Percentiles rank a stretch among this genome's conserved stretches.
Conservation (phyloP, 768 basidiomycete species). For the Boletellus ananas region DNA sequence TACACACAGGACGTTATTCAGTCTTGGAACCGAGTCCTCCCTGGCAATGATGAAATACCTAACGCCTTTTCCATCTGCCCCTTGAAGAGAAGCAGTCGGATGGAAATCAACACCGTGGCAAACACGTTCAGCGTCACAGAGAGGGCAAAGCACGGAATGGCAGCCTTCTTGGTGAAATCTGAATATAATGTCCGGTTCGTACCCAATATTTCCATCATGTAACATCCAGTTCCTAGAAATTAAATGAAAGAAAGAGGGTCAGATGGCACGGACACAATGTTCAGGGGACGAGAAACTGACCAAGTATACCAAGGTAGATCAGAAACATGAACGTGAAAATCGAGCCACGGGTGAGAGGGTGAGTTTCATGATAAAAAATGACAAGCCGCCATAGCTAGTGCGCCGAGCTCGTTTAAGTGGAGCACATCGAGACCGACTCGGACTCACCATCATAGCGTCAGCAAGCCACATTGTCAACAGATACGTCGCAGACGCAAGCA, state of each 20-base stretch:
- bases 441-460: not conserved
- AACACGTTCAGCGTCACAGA: not conserved
- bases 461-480: not conserved
- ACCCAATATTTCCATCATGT: not conserved
- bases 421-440: not conserved
- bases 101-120: not conserved
- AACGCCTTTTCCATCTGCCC: not conserved
- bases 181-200: not conserved
- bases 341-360: not conserved
- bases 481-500: not conserved
- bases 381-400: conserved; percentile 2
- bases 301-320: not conserved
- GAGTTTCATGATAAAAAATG: not conserved
- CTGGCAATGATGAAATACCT: not conserved
- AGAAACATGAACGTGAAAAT: not conserved
- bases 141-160: not conserved
- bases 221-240: not conserved
- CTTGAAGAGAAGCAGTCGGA: not conserved
- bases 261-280: not conserved
- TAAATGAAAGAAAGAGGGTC: too few relatives aligned
- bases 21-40: not conserved
- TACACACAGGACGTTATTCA: not conserved
- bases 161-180: not conserved
- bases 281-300: not conserved
- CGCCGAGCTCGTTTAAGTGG: not conserved